These are phyloP conservation scores for Plantago ovata DNA, from an alignment of 257 asterid genomes.

Conservation along the genomic window DNA sequence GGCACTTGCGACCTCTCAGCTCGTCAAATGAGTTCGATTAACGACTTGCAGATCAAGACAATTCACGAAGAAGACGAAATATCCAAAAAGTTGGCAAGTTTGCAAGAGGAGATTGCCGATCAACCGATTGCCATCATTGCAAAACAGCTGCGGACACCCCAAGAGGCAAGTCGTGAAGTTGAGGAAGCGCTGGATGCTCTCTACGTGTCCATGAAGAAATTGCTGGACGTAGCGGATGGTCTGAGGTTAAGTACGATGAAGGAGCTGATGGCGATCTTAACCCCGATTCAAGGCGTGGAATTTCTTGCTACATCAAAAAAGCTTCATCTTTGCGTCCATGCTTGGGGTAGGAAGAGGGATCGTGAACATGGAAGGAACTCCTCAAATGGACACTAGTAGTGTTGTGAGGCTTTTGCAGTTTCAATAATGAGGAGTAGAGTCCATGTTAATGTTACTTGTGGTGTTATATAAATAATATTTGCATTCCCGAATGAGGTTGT, in stretches of 20 bases:
- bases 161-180: slow-evolving; percentile 4
- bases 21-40: slow-evolving; percentile 15
- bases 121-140: slow-evolving; percentile 23
- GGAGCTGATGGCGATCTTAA: slow-evolving; percentile 24
- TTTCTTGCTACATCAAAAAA: slow-evolving; percentile 29
- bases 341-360: slow-evolving; percentile 35
- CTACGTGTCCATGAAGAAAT: slow-evolving; percentile 16
- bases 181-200: slow-evolving; percentile 17
- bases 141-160: not conserved
- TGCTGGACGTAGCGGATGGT: slow-evolving; percentile 30
- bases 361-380: not conserved
- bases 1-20: slow-evolving; percentile 20
- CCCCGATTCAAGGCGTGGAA: slow-evolving; percentile 30
- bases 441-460: too few relatives aligned
- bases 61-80: slow-evolving; percentile 18
- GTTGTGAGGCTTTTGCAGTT: not conserved
- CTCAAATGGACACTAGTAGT: not conserved
- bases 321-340: slow-evolving; percentile 29
- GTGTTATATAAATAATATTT: not conserved
- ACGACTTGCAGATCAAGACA: slow-evolving; percentile 22
- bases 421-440: not conserved
- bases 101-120: slow-evolving; percentile 37
- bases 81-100: slow-evolving; percentile 15
- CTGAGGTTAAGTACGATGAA: slow-evolving; percentile 28
- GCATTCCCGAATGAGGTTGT: not conserved